Evolutionary conservation across 1,139 yeast genomes (phyloP).

Genomic region (Yamadazyma songkhlaensis): DNA sequence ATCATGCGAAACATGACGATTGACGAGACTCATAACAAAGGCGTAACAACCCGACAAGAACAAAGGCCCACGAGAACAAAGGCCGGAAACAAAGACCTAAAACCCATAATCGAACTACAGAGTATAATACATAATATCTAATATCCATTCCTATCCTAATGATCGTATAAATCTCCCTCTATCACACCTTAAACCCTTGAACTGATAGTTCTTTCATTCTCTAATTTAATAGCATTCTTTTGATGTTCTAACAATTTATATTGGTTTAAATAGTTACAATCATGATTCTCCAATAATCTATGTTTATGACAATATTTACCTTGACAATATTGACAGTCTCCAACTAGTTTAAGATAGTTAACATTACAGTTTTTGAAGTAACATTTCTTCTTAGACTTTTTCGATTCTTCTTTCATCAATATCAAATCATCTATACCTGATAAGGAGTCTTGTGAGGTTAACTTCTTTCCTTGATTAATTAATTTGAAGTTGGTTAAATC

Average conservation of each 20-base stretch:
- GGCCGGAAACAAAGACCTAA: too few relatives aligned
- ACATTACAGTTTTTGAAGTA: conserved; percentile 60
- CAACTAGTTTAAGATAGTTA: conserved; percentile 77
- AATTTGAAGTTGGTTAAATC: conserved; percentile 39
- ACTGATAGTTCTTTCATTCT: conserved; percentile 42
- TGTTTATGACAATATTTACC: conserved; percentile 89
- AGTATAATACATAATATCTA: background rate
- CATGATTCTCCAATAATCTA: conserved; percentile 80
- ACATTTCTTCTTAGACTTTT: conserved; percentile 59
- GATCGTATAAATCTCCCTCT: too few relatives aligned
- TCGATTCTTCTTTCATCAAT: conserved; percentile 37
- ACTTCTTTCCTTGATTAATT: conserved; percentile 50
- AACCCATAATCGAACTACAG: too few relatives aligned
- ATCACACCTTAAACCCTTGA: conserved; percentile 9
- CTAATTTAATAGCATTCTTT: conserved; percentile 35
- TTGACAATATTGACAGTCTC: conserved; percentile 82
- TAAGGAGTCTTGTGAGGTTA: conserved; percentile 27
- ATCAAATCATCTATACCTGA: conserved; percentile 20
- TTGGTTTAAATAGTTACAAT: conserved; percentile 71
- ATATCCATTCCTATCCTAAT: background rate
- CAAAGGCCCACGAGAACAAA: too few relatives aligned
- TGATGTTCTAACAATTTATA: conserved; percentile 80
- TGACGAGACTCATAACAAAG: too few relatives aligned
- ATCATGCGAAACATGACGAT: too few relatives aligned
- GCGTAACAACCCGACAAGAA: too few relatives aligned